phyloP scores from a whole-genome alignment of 192 early-diverging fungal genomes.

The Obelidium mucronatum region DNA sequence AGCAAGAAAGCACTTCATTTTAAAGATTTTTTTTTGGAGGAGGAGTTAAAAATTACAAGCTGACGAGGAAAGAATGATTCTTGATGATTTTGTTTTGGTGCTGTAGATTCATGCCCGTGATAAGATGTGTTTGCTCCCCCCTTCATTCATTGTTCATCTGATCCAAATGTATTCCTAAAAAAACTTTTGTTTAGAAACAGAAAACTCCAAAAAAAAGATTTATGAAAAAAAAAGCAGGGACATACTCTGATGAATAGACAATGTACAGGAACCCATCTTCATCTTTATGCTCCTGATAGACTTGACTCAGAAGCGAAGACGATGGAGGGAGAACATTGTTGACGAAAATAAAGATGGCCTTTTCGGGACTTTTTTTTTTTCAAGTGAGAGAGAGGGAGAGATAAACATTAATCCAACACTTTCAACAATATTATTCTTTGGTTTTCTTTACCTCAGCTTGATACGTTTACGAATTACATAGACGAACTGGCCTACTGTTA shows the following conservation, averaged over 20 bases:
- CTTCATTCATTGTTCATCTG: not conserved
- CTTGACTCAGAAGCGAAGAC: slow-evolving; percentile 88
- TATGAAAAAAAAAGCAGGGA: not conserved
- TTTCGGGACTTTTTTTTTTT: slow-evolving; percentile 92
- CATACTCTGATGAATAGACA: slow-evolving; percentile 39
- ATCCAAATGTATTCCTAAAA: not conserved
- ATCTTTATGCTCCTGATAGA: slow-evolving; percentile 98
- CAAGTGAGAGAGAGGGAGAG: no score
- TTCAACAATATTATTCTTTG: not conserved
- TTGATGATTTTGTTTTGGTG: not conserved
- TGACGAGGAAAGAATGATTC: not conserved
- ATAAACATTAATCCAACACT: not conserved
- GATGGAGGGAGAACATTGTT: slow-evolving; percentile 95
- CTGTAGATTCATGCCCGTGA: not conserved
- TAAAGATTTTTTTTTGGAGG: no score
- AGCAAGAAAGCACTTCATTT: no score
- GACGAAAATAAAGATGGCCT: slow-evolving; percentile 99
- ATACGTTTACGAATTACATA: slow-evolving; percentile 96
- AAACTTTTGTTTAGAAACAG: not conserved
- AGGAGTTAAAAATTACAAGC: not conserved
- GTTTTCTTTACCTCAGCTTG: slow-evolving; percentile 67
- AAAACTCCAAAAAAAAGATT: no score
- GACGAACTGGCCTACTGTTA: slow-evolving; percentile 98
- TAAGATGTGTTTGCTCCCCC: no score
- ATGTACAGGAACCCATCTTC: slow-evolving; percentile 95